Evolutionary conservation across 208 protist species (phyloP).

Genomic region (Zelonia costaricensis): DNA sequence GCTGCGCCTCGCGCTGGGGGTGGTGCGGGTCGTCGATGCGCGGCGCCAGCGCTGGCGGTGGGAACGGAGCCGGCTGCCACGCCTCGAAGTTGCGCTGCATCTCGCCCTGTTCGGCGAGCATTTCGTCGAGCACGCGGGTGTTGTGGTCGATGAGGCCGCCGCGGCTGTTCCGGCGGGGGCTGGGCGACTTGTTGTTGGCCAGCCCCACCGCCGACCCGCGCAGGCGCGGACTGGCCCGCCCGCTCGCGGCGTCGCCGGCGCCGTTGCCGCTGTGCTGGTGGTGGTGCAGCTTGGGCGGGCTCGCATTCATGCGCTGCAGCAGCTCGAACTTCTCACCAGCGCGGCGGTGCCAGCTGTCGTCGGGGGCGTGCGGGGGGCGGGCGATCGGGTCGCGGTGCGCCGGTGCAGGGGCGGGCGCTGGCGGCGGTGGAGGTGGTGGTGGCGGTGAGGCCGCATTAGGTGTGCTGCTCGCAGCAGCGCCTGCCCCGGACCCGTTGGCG

Average conservation of each 20-base stretch:
- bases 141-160: constrained; percentile 30
- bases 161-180: constrained; percentile 9
- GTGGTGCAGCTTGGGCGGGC: constrained; percentile 27
- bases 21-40: constrained; percentile 19
- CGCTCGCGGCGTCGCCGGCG: constrained; percentile 7
- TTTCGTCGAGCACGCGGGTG: constrained; percentile 30
- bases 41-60: constrained; percentile 10
- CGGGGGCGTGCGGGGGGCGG: constrained; percentile 2
- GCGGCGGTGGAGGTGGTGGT: not conserved
- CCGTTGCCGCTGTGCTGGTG: not conserved
- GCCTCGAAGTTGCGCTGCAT: not conserved
- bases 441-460: constrained; percentile 2
- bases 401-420: not conserved
- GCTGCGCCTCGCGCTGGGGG: constrained; percentile 15
- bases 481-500: too few species aligned
- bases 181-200: constrained; percentile 4
- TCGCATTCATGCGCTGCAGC: constrained; percentile 64
- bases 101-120: constrained; percentile 32
- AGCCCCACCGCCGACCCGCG: constrained; percentile 4
- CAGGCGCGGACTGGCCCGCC: constrained; percentile 1
- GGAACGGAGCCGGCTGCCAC: not conserved
- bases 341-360: constrained; percentile 50
- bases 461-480: too few species aligned
- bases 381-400: constrained; percentile 9
- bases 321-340: constrained; percentile 67